Evolutionary conservation across 768 basidiomycete genomes (phyloP), one percentile per base, ranked within the genome.

Genomic region (Suillus subalutaceus): DNA sequence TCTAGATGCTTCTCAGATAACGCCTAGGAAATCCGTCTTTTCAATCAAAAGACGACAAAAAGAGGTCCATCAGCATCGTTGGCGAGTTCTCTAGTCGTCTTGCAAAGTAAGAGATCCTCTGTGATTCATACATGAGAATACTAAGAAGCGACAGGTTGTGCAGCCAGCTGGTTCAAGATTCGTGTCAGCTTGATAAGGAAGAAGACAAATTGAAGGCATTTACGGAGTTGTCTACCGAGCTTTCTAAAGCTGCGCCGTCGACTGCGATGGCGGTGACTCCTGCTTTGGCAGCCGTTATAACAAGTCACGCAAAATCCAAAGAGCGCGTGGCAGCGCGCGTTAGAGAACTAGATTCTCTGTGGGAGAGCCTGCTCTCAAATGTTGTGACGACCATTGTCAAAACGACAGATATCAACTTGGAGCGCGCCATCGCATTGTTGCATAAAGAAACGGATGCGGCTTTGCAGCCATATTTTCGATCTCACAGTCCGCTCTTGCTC

Each of bases 181-280:
- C 77, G 20, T 80, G 79, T 63, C 74, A 75, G 56, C 77, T 83
- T 46, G 79, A 80, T 52, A 78, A 74, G 64, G 85, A 85, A 68
- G 83, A 81, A 66, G 77, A 79, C 61, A 86, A 84, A 70, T 68
- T 83, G 46, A 78, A 82, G 66, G 83, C 83, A 3, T 87, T 84
- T 66, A 84, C 79, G 3, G 81, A 83, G 41, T 76, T 88, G 58
- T 84, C 84, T 9, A 74, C 81, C 46, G 79, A 83, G 18, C 77
- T 87, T 38, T 81, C 84, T 16, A 80, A 78, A 67, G 78, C 83
- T 46, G 82, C 83, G 41, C 70, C 77, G 6, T 74, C 79, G 5
- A 80, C 81, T n/a, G 79, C 81, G 20, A 75, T 75, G 65, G 73
- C 79, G 13, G 79, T 86, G 37, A 78, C 80, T 4, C 81, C 85